These are phyloP conservation scores for Sclerotinia nivalis DNA, from an alignment of 2,329 filamentous ascomycete species.

Conservation along the genomic window DNA sequence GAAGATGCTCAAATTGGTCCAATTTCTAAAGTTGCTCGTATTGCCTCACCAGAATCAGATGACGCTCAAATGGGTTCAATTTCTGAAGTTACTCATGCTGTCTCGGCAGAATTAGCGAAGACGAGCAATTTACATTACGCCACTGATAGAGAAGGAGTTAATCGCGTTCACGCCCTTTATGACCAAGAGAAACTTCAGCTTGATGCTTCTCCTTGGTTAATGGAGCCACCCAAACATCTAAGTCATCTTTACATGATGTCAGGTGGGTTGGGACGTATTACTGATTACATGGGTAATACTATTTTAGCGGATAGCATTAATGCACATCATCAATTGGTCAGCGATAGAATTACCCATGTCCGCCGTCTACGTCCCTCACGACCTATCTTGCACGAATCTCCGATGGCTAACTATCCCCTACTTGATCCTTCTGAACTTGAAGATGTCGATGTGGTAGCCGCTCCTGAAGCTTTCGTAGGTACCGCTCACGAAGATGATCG, in stretches of 20 bases:
- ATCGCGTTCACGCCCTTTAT: no score
- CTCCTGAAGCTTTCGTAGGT: background rate
- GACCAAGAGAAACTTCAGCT: no score
- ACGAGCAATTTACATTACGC: no score
- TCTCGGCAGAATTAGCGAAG: background rate
- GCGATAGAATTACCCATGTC: background rate
- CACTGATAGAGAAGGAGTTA: no score
- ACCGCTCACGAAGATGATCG: background rate
- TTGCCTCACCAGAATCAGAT: background rate
- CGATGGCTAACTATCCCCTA: background rate
- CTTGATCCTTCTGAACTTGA: background rate
- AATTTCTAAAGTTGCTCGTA: constrained; percentile 44
- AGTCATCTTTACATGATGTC: background rate
- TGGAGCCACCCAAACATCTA: no score
- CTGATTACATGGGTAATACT: background rate
- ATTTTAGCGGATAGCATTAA: background rate
- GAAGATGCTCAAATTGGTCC: background rate
- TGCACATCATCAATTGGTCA: background rate
- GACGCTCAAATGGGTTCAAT: background rate
- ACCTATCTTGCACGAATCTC: background rate
- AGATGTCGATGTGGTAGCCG: background rate
- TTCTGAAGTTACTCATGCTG: background rate
- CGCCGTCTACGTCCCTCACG: background rate
- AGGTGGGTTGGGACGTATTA: background rate
- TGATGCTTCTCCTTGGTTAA: no score